Evolutionary conservation across 2,329 filamentous ascomycete genomes (phyloP), one percentile per base, ranked within the genome.

Genomic region (Paraconiothyrium brasiliense): DNA sequence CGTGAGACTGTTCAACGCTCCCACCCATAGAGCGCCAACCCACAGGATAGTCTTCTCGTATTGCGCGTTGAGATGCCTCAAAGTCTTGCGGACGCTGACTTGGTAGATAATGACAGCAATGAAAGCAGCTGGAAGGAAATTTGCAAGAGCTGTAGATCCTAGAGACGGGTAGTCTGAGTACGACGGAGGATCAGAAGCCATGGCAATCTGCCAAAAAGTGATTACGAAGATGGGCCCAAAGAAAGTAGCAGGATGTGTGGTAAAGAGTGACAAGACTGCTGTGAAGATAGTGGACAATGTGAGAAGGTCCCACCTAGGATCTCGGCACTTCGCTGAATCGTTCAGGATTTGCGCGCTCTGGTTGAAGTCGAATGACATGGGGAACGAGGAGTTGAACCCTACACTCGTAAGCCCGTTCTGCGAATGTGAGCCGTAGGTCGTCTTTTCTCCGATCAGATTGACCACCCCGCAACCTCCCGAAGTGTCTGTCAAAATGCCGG

Each of bases 1-100:
- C 1, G 76, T 77, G 34, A 76, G 64, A 48, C 75, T 77, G 35
- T 63, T 67, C 2, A 79, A 58, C 6, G 76, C 73, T 9, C 76
- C 75, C 1, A 78, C 68, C 77, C 77, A 79, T 50, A 68, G 70
- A 14, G 65, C 73, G 27, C 76, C 76, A 1, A 78, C 57, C 76
- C 76, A 79, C 0, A 79, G 65, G 10, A 78, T 51, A 0, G 76
- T 76, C 66, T 78, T 79, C 22, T 79, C 77, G 7, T 77, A 49
- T 34, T 73, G 73, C n/a, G 76, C 76, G 37, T 63, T 73, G 30
- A 77, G 70, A 9, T 67, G 63, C 3, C 20, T 34, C 4, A 79
- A 56, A 1, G 75, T 74, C 22, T 71, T 70, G 54, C 67, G 65
- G 9, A 78, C 59, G 51, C 67, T 71, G 58, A 67, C 68, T 3